Base-by-base conservation (phyloP, 148 eudicot species). In the Persicaria maculosa region DNA sequence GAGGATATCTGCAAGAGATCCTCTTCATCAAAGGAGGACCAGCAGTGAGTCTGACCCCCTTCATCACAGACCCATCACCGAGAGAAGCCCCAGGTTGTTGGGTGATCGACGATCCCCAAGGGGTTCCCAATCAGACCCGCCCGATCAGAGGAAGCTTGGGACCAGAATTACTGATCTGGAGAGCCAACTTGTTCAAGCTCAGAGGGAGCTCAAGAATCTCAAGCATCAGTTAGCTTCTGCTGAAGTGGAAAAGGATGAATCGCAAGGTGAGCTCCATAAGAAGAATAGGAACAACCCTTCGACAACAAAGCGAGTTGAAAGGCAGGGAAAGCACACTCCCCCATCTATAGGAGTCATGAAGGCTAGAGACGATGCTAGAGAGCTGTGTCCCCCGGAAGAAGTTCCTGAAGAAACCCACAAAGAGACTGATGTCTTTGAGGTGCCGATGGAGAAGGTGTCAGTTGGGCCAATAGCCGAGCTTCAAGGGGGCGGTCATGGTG, bases 401-500 rank as follows among this genome's bases (percentile, higher is more conserved):
- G 76, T 50, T 57, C 50, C 57, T 48, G 79, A 83, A 71, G 89
- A 77, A 4, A 22, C 45, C 67, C 76, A 85, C 65, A 76, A 15
- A 6, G 97, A 86, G 79, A 93, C 93, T 9, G 91, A 94, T 81
- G 97, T 94, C 54, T 94, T 91, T 46, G 98, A 94, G 84, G 97
- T 94, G 17, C 93, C 90, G 4, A 75, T 81, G 52, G 89, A 87
- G 71, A 81, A 82, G 67, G 76, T 77, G 69, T 73, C 74, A 9
- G 65, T 74, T 47, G 88, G 82, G 68, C 79, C 84, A 0, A 55
- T 15, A 36, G 17, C 47, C 0, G 71, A 68, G 46, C 4, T 52
- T 52, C 11, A 52, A 16, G 57, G 4, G n/a, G 57, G 14, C 3
- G 57, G 4, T 52, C 57, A 52, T 52, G 57, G n/a, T 52, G 57